These are phyloP conservation scores for Moesziomyces parantarcticus DNA, from an alignment of 1,284 basidiomycete species.

Conservation along the genomic window DNA sequence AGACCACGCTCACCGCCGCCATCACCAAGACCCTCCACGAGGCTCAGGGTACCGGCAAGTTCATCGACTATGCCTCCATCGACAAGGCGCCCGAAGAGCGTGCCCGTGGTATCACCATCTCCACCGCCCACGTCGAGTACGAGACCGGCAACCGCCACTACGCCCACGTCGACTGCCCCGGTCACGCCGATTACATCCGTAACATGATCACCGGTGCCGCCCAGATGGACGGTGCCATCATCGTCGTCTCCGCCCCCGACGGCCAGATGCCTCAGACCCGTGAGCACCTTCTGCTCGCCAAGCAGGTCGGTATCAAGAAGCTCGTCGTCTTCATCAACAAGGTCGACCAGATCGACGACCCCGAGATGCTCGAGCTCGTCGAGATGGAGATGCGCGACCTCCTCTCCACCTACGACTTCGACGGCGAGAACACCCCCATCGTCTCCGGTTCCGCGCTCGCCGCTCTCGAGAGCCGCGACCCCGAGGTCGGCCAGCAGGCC, in stretches of 20 bases:
- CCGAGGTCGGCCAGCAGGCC: slow-evolving; percentile 82
- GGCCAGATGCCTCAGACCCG: slow-evolving; percentile 99
- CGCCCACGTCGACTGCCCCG: slow-evolving; percentile 98
- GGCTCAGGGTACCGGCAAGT: slow-evolving; percentile 81
- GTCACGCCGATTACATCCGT: slow-evolving; percentile 71
- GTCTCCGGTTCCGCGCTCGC: slow-evolving; percentile 96
- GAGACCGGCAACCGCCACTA: slow-evolving; percentile 91
- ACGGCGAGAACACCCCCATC: slow-evolving; percentile 97
- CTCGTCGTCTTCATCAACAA: slow-evolving; percentile 99
- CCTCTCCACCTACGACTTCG: slow-evolving; percentile 85
- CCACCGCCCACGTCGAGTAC: slow-evolving; percentile 91
- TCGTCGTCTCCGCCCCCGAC: slow-evolving; percentile 94
- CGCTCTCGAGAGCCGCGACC: slow-evolving; percentile 86
- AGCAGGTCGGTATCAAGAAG: slow-evolving; percentile 98
- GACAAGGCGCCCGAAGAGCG: slow-evolving; percentile 99
- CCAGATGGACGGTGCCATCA: slow-evolving; percentile 83
- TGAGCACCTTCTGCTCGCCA: slow-evolving; percentile 95
- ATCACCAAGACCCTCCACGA: slow-evolving; percentile 95
- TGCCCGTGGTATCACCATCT: slow-evolving; percentile 98
- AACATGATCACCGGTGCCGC: slow-evolving; percentile 99
- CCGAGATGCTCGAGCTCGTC: slow-evolving; percentile 98
- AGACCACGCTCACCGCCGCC: slow-evolving; percentile 95
- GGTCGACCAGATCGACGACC: slow-evolving; percentile 94
- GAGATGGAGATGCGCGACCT: slow-evolving; percentile 99
- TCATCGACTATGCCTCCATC: slow-evolving; percentile 97